Base-by-base conservation (phyloP, 176 grass and related monocot genomes). In the Paspalum notatum region DNA sequence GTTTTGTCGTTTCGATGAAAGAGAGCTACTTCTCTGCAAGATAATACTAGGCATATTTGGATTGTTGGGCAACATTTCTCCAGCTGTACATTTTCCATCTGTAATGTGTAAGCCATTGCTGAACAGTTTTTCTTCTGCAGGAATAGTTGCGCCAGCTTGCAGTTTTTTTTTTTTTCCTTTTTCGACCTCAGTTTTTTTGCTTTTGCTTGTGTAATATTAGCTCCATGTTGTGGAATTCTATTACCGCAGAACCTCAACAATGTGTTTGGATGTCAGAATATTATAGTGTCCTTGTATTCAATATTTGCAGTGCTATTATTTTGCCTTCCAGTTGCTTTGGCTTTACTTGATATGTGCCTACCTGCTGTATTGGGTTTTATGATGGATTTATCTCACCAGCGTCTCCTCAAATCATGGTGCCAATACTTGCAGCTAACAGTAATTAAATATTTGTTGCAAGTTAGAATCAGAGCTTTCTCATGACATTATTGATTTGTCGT, bases 171-270 rank as follows among this genome's bases (percentile, higher is more conserved):
- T 2, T 0, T 12, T 39, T 3, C 25, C 41, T 26, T 20, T 68
- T 74, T 52, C 13, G 63, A 32, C 47, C 42, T 18, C 27, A 15
- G 13, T 32, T 71, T 32, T 71, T 71, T 32, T 18, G 38, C 27
- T 24, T 15, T 14, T 57, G 66, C 8, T 44, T 8, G 68, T 62
- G 61, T 66, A 85, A 89, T 83, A 82, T 9, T 20, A 64, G 13
- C 17, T 21, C 44, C 61, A 7, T 25, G 39, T 67, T 57, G 6
- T 70, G 63, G 66, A n/a, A 52, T 44, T 71, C 26, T 84, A 13
- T 27, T 53, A 50, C 74, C 59, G 18, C 5, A 50, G 45, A 60
- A 68, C 21, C 10, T 18, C 65, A 11, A 5, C 44, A 8, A 24
- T 84, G 7, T 69, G 11, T 11, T 53, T 26, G 27, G 11, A 60